Evolutionary conservation across 257 asterid species (phyloP), one percentile per base, ranked within the genome.

Genomic region (Thymus quinquecostatus): DNA sequence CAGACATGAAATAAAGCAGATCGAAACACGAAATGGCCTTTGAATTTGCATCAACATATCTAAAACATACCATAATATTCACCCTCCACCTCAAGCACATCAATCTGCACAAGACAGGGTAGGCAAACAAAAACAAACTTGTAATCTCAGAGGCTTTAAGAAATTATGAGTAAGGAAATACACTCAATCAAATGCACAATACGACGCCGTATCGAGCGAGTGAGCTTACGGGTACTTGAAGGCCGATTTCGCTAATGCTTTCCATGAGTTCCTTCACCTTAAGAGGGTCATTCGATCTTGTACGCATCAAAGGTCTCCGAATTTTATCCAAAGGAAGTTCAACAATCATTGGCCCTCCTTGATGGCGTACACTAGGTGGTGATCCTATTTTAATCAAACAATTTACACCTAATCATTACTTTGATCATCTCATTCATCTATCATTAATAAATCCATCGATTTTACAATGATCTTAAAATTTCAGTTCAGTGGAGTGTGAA

Each of bases 41-140:
- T 9, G 50, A 49, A 9, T 10, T n/a, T 13, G 28, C 10, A 6
- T 57, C 43, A 1, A 28, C 41, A 14, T 6, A 48, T 53, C 47
- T 34, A 41, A 68, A 29, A 56, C 71, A 54, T 88, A 94, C 98
- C 97, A 47, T 94, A 94, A 49, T 86, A 94, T 60, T 82, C 84
- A 2, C 97, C 97, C 64, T 94, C 98, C 66, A 94, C 98, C 78
- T 91, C 97, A 65, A 94, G 86, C 84, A 94, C 98, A 76, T 94
- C 98, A 82, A 94, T 94, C 98, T 91, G 89, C 95, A 90, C 21
- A 36, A 58, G 48, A 6, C 12, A 56, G 10, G 10, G 48, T 40
- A 7, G 11, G 21, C 21, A 21, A 21, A 21, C 21, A 21, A 33
- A 33, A 34, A 60, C 21, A 45, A 38, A 38, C 41, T 43, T 57